Percentiles rank a stretch among this genome's conserved stretches.
Conservation (phyloP, 1,284 basidiomycete genomes). For the Irpex sp. region DNA sequence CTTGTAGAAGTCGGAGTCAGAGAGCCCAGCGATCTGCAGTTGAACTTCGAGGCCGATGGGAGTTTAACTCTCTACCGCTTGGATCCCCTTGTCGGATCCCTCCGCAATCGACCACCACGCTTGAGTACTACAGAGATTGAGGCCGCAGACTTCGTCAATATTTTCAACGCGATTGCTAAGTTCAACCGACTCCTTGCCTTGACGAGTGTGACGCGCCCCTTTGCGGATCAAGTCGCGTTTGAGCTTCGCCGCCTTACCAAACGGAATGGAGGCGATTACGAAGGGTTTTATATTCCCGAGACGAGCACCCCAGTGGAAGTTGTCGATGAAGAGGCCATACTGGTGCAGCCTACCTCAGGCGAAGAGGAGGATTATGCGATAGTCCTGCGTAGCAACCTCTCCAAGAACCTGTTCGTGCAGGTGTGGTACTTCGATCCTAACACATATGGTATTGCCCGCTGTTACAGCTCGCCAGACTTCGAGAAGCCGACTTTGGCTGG, state of each 20-base stretch:
- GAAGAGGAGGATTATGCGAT: slow-evolving; percentile 10
- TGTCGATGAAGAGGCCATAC: slow-evolving; percentile 6
- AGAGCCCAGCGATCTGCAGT: slow-evolving; percentile 3
- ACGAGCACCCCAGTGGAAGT: neutral
- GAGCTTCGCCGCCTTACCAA: slow-evolving; percentile 4
- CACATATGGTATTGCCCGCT: slow-evolving; percentile 9
- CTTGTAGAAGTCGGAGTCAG: neutral
- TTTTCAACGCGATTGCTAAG: slow-evolving; percentile 7
- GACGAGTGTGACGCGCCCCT: slow-evolving; percentile 3
- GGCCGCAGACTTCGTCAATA: slow-evolving; percentile 2
- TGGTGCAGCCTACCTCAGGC: neutral
- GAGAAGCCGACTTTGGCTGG: slow-evolving; percentile 7
- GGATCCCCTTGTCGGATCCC: slow-evolving; percentile 1
- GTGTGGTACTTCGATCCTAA: slow-evolving; percentile 12
- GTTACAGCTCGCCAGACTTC: slow-evolving; percentile 8
- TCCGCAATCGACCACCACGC: neutral
- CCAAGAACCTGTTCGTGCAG: slow-evolving; percentile 5
- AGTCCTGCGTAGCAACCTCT: slow-evolving; percentile 4
- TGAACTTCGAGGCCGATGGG: slow-evolving; percentile 6
- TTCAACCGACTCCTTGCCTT: slow-evolving; percentile 12
- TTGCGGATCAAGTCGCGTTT: slow-evolving; percentile 2
- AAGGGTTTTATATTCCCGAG: neutral
- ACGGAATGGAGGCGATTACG: neutral
- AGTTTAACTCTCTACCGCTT: slow-evolving; percentile 5
- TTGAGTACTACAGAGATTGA: slow-evolving; percentile 2